Evolutionary conservation across 768 basidiomycete genomes (phyloP).

Genomic region (Termitomyces sp.): DNA sequence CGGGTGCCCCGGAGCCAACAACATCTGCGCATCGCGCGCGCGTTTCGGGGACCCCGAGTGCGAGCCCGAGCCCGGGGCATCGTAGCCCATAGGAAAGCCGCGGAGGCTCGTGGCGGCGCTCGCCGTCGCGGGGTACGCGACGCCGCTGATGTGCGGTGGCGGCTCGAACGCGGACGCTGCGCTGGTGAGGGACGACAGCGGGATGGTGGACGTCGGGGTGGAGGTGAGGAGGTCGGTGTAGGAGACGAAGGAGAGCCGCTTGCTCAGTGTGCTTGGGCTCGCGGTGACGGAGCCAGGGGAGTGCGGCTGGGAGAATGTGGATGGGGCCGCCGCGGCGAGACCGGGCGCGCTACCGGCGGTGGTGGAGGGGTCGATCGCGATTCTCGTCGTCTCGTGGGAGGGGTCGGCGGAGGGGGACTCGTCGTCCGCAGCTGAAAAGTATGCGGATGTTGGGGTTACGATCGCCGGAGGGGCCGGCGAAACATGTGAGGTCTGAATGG

Average conservation of each 20-base stretch:
- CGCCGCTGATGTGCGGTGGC: slow-evolving; percentile 70
- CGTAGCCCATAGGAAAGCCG: slow-evolving; percentile 12
- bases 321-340: slow-evolving; percentile 4
- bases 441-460: slow-evolving; percentile 44
- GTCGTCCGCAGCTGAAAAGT: slow-evolving; percentile 34
- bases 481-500: slow-evolving; percentile 4
- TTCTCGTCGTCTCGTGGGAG: slow-evolving; percentile 5
- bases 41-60: neutral
- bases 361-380: neutral
- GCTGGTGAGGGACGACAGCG: slow-evolving; percentile 69
- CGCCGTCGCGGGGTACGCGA: slow-evolving; percentile 27
- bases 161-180: slow-evolving; percentile 50
- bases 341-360: too few species aligned
- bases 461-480: slow-evolving; percentile 22
- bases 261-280: slow-evolving; percentile 44
- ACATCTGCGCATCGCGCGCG: neutral
- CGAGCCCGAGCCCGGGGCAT: slow-evolving; percentile 1
- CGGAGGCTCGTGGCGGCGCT: slow-evolving; percentile 22
- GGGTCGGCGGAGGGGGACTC: slow-evolving; percentile 11
- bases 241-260: slow-evolving; percentile 85
- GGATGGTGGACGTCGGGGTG: slow-evolving; percentile 65
- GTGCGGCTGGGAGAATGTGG: slow-evolving; percentile 15
- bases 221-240: slow-evolving; percentile 81
- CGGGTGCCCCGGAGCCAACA: neutral
- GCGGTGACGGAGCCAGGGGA: slow-evolving; percentile 16